phyloP scores from a whole-genome alignment of 192 early-diverging fungal species.

The Tieghemiomyces parasiticus region DNA sequence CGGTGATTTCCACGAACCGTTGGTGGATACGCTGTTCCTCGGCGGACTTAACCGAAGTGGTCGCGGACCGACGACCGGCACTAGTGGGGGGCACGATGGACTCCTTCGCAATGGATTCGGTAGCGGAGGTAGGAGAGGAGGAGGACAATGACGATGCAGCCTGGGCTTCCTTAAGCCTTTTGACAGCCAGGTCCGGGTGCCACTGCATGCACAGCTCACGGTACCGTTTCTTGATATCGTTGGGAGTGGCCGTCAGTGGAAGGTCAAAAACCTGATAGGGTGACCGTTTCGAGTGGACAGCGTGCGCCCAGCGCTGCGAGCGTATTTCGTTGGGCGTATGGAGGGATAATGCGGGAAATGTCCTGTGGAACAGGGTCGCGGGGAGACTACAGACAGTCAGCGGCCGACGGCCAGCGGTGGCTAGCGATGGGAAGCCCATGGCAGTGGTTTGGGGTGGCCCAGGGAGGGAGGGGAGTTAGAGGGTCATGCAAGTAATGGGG shows the following conservation, averaged over 20 bases:
- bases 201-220: slow-evolving; percentile 10
- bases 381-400: too few relatives aligned
- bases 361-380: background rate
- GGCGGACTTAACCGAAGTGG: background rate
- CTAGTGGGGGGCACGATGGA: background rate
- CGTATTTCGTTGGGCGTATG: too few relatives aligned
- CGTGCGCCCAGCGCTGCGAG: too few relatives aligned
- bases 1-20: slow-evolving; percentile 10
- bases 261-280: background rate
- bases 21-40: background rate
- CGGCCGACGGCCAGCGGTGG: too few relatives aligned
- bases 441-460: too few relatives aligned
- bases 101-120: background rate
- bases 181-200: slow-evolving; percentile 3
- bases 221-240: slow-evolving; percentile 9
- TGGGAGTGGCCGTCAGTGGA: background rate
- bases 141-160: background rate
- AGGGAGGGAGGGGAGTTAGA: too few relatives aligned
- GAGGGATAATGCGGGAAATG: too few relatives aligned
- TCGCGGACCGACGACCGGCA: too few relatives aligned
- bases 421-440: too few relatives aligned
- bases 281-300: too few relatives aligned
- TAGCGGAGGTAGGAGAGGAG: background rate
- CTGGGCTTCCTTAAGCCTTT: too few relatives aligned
- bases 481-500: too few relatives aligned